These are phyloP conservation scores for Cytospora leucostoma DNA, from an alignment of 2,329 filamentous ascomycete genomes.

Conservation along the genomic window DNA sequence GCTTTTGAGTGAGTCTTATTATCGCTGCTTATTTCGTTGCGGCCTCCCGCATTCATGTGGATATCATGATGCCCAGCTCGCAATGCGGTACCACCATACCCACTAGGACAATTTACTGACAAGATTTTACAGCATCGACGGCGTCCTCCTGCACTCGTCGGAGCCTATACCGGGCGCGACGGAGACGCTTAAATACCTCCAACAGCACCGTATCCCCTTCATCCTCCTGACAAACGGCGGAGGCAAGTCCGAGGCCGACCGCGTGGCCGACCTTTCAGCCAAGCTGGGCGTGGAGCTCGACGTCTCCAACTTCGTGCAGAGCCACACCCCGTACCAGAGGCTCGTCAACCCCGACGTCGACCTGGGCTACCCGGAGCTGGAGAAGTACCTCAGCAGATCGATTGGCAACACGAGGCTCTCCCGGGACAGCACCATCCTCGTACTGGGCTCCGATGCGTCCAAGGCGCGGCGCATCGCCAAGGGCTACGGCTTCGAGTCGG, in stretches of 20 bases:
- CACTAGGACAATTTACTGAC: neutral
- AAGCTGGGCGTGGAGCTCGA: constrained; percentile 66
- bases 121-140: constrained; percentile 68
- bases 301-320: constrained; percentile 77
- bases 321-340: constrained; percentile 85
- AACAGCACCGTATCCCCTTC: constrained; percentile 78
- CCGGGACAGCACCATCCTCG: constrained; percentile 66
- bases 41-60: neutral
- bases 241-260: constrained; percentile 75
- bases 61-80: neutral
- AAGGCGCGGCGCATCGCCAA: constrained; percentile 74
- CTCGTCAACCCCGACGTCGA: constrained; percentile 54
- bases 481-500: constrained; percentile 75
- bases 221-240: constrained; percentile 96
- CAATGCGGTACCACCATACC: neutral
- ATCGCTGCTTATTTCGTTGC: no score
- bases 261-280: constrained; percentile 68
- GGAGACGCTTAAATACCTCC: constrained; percentile 71
- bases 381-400: constrained; percentile 2
- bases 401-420: constrained; percentile 42
- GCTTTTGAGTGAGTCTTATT: constrained; percentile 36
- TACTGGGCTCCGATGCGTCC: constrained; percentile 69
- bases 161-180: constrained; percentile 77
- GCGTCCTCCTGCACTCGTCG: constrained; percentile 85
- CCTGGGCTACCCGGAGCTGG: constrained; percentile 35